phyloP scores from a whole-genome alignment of 257 asterid species.

The Penstemon barbatus region DNA sequence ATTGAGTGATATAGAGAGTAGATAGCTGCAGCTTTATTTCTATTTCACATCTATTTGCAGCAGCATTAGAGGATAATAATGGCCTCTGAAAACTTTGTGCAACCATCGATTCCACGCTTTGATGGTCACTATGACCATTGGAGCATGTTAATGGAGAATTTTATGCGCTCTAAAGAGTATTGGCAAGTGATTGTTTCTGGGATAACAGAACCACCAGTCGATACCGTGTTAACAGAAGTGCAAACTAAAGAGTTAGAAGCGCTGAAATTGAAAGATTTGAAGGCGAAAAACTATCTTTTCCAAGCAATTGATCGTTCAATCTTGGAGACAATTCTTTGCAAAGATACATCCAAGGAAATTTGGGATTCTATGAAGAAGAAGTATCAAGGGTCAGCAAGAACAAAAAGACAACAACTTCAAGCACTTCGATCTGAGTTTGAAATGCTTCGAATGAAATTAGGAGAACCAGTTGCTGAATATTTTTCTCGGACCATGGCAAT shows the following conservation, averaged over 20 bases:
- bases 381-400: neutral
- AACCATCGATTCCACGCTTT: no score
- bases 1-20: no score
- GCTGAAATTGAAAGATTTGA: constrained; percentile 7
- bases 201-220: neutral
- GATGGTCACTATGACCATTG: no score
- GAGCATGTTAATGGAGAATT: no score
- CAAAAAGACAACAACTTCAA: constrained; percentile 14
- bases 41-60: no score
- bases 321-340: constrained; percentile 28
- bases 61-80: no score
- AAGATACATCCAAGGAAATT: constrained; percentile 5
- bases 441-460: neutral
- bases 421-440: constrained; percentile 9
- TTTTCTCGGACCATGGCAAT: constrained; percentile 1
- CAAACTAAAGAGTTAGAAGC: neutral
- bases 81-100: no score
- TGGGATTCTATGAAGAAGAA: constrained; percentile 21
- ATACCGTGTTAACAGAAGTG: neutral
- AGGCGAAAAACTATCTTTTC: constrained; percentile 23
- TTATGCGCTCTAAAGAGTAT: no score
- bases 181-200: no score
- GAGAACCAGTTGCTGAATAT: neutral
- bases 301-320: neutral
- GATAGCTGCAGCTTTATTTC: no score